Evolutionary conservation across 2,329 filamentous ascomycete genomes (phyloP), one percentile per base, ranked within the genome.

Genomic region (Colletotrichum eremochloae): DNA sequence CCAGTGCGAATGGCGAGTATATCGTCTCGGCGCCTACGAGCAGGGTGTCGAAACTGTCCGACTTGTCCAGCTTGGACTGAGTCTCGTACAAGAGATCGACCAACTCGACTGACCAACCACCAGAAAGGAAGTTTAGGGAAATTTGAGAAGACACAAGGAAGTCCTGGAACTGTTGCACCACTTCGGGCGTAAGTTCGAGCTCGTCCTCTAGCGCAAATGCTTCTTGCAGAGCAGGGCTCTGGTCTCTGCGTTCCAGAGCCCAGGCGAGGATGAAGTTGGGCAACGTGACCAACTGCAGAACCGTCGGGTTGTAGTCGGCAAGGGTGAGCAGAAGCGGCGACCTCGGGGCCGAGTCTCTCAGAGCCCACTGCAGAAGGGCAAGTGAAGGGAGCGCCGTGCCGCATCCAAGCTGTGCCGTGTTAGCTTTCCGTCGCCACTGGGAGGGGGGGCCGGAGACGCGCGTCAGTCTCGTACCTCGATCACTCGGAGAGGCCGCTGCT

Each of bases 21-120:
- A 96, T 96, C 0, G 94, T 96, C 81, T 96, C 94, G 0, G 93
- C 92, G 0, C 91, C 94, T 1, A 96, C 82, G 6, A 95, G 83
- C 2, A 93, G 81, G 18, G 86, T 87, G 53, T 74, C 71, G 50
- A 63, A 67, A 29, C 15, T 58, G 52, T 29, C 31, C n/a, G 70
- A 44, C 63, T 57, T 40, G 68, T 58, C 42, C 74, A 55, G 48
- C 31, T 57, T 63, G 68, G 74, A 55, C 56, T 71, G 77, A 61
- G 40, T 76, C 74, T 63, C 69, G 76, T 86, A 86, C 9, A 95
- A 81, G 1, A 94, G 81, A 1, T 86, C 79, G 5, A 93, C 85
- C 71, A 96, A 91, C 60, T 86, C 86, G 0, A 86, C 82, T 0
- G 89, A 91, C 94, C 94, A 96, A 1, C 89, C 92, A 0, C 94